A percentile compares a stretch with the other conserved stretches of the same genome.
Conservation (phyloP, 345 rosid genomes). For the Melastoma malabathricum region DNA sequence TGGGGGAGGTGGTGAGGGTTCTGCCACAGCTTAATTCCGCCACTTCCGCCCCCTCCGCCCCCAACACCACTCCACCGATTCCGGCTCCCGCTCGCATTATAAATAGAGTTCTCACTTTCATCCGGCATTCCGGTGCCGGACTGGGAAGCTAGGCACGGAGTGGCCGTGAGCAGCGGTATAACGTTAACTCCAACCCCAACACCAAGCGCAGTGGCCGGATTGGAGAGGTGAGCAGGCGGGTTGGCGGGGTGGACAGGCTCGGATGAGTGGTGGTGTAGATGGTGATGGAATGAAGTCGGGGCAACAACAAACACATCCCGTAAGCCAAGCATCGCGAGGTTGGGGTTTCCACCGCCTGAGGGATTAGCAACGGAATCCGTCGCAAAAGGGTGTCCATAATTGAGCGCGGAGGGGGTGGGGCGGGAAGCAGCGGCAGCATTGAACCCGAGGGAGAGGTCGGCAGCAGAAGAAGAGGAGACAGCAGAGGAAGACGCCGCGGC, state of each 20-base stretch:
- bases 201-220: conserved; percentile 42
- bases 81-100: conserved; percentile 3
- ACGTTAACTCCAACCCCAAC: conserved; percentile 70
- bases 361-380: not conserved
- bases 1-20: conserved; percentile 12
- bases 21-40: conserved; percentile 71
- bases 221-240: conserved; percentile 20
- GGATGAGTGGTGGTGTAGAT: conserved; percentile 24
- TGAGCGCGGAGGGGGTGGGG: conserved; percentile 21
- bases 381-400: no score
- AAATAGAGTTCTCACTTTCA: no score
- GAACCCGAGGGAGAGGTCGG: conserved; percentile 95
- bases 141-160: conserved; percentile 26
- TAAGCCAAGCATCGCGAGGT: conserved; percentile 53
- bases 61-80: conserved; percentile 6
- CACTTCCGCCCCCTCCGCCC: conserved; percentile 23
- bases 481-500: conserved; percentile 44
- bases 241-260: conserved; percentile 23
- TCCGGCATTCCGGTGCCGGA: no score
- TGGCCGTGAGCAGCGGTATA: conserved; percentile 59
- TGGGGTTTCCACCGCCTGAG: conserved; percentile 36
- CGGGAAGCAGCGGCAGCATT: conserved; percentile 48
- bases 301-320: conserved; percentile 71
- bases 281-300: conserved; percentile 41
- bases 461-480: conserved; percentile 46